Conservation (phyloP, 352 stramenopile species). For the Globisporangium carolinianum region DNA sequence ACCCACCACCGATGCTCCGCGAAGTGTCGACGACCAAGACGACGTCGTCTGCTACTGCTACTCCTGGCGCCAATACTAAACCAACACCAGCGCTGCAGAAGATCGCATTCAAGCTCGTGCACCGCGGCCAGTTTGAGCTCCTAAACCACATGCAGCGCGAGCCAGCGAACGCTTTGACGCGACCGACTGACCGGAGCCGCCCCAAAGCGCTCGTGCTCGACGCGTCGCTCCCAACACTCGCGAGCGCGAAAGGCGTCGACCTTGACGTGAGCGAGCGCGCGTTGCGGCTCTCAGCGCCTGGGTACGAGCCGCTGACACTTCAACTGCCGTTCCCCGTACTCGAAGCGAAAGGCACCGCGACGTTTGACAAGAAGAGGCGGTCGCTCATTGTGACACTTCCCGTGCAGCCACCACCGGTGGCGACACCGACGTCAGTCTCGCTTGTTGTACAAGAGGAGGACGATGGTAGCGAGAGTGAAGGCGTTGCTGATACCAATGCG, state of each 20-base stretch:
- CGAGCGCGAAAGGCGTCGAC: conserved; percentile 48
- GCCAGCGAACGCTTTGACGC: conserved; percentile 18
- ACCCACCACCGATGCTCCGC: conserved; percentile 6
- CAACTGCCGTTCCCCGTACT: conserved; percentile 69
- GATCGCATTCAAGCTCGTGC: conserved; percentile 55
- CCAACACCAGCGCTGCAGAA: conserved; percentile 16
- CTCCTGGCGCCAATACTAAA: background rate
- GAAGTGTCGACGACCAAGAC: conserved; percentile 15
- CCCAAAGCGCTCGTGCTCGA: conserved; percentile 64
- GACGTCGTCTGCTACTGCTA: no score
- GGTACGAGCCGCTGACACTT: conserved; percentile 51
- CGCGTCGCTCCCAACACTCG: conserved; percentile 47
- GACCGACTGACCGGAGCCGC: conserved; percentile 21
- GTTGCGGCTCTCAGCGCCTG: conserved; percentile 30
- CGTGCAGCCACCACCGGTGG: conserved; percentile 45
- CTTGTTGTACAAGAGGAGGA: conserved; percentile 21
- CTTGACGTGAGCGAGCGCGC: conserved; percentile 57
- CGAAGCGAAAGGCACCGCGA: conserved; percentile 67
- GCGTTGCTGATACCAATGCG: no score
- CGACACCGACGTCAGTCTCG: conserved; percentile 17
- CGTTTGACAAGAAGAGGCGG: conserved; percentile 76
- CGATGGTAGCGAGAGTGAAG: background rate
- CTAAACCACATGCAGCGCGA: conserved; percentile 68
- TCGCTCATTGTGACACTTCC: conserved; percentile 77
- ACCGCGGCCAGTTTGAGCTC: conserved; percentile 66